Conservation (phyloP, 257 asterid species). For the Solanum clarkiae region DNA sequence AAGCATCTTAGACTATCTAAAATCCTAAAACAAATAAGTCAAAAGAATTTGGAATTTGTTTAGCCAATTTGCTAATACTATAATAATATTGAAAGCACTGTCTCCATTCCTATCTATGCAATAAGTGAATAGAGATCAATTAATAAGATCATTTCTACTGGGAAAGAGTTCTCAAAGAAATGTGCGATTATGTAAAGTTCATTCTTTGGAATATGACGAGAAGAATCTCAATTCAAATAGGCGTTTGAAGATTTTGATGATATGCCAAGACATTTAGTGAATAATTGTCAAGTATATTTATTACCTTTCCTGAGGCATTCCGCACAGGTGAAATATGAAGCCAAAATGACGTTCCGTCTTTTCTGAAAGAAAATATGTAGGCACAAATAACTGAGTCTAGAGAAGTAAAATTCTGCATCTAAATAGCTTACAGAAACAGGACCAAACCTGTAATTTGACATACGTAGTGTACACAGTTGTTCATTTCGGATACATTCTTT, state of each 20-base stretch:
- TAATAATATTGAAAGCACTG: background rate
- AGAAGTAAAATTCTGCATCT: background rate
- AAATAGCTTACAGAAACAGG: background rate
- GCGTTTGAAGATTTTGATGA: background rate
- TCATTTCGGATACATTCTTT: slow-evolving; percentile 43
- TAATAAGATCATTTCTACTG: background rate
- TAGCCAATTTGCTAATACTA: background rate
- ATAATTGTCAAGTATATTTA: background rate
- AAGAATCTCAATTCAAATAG: background rate
- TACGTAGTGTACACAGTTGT: slow-evolving; percentile 72
- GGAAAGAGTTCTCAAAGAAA: background rate
- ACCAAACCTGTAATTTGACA: slow-evolving; percentile 82
- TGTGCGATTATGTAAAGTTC: background rate
- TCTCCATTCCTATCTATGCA: background rate
- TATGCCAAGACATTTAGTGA: background rate
- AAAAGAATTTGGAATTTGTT: background rate
- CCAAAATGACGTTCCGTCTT: slow-evolving; percentile 65
- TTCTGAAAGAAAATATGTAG: slow-evolving; percentile 12
- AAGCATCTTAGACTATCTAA: background rate
- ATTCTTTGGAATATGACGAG: background rate
- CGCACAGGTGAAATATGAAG: slow-evolving; percentile 91
- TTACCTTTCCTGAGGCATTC: slow-evolving; percentile 81
- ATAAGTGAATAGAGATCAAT: no score
- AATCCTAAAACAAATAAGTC: background rate
- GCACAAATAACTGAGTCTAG: background rate